These are phyloP conservation scores for Cladobotryum mycophilum DNA, from an alignment of 2,329 filamentous ascomycete genomes.

Conservation along the genomic window DNA sequence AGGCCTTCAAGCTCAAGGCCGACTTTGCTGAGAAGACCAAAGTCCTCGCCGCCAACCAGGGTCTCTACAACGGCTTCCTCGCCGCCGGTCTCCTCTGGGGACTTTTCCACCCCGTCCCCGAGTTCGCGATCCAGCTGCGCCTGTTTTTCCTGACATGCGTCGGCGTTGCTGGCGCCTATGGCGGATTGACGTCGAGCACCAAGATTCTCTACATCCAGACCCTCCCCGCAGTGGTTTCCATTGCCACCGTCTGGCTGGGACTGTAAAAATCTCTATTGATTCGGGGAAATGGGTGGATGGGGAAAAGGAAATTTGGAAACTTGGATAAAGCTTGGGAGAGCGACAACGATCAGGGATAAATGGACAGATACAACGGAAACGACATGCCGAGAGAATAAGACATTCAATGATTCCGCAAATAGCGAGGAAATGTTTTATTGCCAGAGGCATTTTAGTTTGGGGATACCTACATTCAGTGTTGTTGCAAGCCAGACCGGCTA, in stretches of 20 bases:
- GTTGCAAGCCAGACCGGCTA: too few relatives aligned
- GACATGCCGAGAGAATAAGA: too few relatives aligned
- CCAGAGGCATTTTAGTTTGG: too few relatives aligned
- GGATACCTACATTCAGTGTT: too few relatives aligned
- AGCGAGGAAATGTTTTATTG: too few relatives aligned
- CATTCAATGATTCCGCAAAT: too few relatives aligned
- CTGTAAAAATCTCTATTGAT: background rate
- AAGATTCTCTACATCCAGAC: slow-evolving; percentile 40
- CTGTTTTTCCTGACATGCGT: slow-evolving; percentile 44
- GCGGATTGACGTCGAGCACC: slow-evolving; percentile 34
- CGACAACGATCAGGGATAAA: too few relatives aligned
- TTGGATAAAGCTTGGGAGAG: background rate
- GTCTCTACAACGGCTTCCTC: slow-evolving; percentile 49
- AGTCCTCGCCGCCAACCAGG: slow-evolving; percentile 43
- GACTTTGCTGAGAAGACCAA: slow-evolving; percentile 41
- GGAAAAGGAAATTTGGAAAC: background rate
- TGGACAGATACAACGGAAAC: too few relatives aligned
- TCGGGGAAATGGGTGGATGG: background rate
- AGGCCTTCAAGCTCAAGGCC: slow-evolving; percentile 37
- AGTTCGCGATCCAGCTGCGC: slow-evolving; percentile 36
- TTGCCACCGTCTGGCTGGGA: slow-evolving; percentile 4
- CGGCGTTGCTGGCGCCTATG: slow-evolving; percentile 38
- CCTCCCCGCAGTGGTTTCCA: slow-evolving; percentile 17
- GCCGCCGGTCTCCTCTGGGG: slow-evolving; percentile 43
- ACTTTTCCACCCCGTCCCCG: slow-evolving; percentile 37